Base-by-base conservation (phyloP, 108 stramenopile species). In the Stephanodiscus minutulus region DNA sequence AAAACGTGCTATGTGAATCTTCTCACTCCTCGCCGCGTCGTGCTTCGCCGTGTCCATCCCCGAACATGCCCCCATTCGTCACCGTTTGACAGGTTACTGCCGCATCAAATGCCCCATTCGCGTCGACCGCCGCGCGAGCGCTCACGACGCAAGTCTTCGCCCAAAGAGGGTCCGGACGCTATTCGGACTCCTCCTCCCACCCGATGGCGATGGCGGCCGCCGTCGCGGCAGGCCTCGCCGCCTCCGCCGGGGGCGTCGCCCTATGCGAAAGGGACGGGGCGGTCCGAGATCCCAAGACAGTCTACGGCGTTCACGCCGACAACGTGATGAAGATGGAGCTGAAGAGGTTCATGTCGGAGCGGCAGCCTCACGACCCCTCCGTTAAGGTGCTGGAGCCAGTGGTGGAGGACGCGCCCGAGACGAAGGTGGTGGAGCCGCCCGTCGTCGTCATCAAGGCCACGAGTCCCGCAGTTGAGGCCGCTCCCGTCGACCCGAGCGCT, bases 221-320 rank as follows among this genome's bases (percentile, higher is more conserved):
- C 29, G 59, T 50, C 43, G 15, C 66, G 5, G 41, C 61, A 13
- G 69, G 70, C 22, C 33, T 68, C 50, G 62, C 61, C 41, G 68
- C 61, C 22, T 36, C 49, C 39, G 60, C 59, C 0, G 46, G 70
- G 33, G 60, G 60, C 35, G 78, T 62, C 29, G 44, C 71, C 0
- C 48, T 61, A 29, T 79, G 78, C 52, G 78, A 79, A 63, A 61
- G 78, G 68, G 78, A 79, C 41, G 78, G 78, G 15, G 71, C 56
- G 20, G 78, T 79, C 8, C 71, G 71, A 37, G 78, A 79, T 50
- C 78, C 78, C 66, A 79, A 79, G 64, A 79, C 78, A 4, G 2
- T 61, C 9, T 79, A 68, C 27, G 78, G 78, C 44, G 27, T 79
- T 6, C 66, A 63, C 48, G 78, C 78, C 39, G 78, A 79, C 66